Evolutionary conservation across 2,329 filamentous ascomycete genomes (phyloP), one percentile per base, ranked within the genome.

Genomic region (Penicillium sp.): DNA sequence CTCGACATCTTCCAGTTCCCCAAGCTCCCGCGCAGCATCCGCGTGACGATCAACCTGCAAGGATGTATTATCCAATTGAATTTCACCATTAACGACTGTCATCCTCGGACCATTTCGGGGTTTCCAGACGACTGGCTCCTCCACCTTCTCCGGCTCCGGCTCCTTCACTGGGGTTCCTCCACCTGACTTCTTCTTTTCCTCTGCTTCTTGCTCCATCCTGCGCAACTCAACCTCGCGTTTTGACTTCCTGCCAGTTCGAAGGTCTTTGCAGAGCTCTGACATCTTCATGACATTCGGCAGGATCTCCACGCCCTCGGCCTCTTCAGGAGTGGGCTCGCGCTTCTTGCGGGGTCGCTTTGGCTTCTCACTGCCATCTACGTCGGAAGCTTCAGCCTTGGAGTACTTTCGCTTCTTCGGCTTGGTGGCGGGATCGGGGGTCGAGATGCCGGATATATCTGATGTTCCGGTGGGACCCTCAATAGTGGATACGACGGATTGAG

Each of bases 221-320:
- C 80, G 79, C 71, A 88, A 77, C 58, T 81, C 78, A 49, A 75
- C 79, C 60, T 86, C 84, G 5, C 79, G 77, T 54, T 79, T 77
- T 0, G 84, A 87, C 38, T 79, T 78, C 58, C 79, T 82, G 43
- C 84, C 84, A 1, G 76, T 77, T n/a, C 75, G 72, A 34, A 77
- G 69, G 59, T 83, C 81, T 48, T 76, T 79, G 59, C 79, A 82
- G 2, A 87, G 69, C 43, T 83, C 80, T 31, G 75, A 79, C 84
- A 88, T 87, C 48, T 79, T 83, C 3, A 82, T 74, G 18, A 75
- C 72, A 11, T 77, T 74, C 0, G 82, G 77, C 48, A 82, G 76
- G 46, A 87, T 85, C 69, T 81, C 70, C 7, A 77, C 66, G 11
- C 64, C 60, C 55, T 81, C 79, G 1, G 78, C 75, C 53, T 75